These are phyloP conservation scores for Backusella morwellensis DNA, from an alignment of 192 early-diverging fungal species.

Conservation along the genomic window DNA sequence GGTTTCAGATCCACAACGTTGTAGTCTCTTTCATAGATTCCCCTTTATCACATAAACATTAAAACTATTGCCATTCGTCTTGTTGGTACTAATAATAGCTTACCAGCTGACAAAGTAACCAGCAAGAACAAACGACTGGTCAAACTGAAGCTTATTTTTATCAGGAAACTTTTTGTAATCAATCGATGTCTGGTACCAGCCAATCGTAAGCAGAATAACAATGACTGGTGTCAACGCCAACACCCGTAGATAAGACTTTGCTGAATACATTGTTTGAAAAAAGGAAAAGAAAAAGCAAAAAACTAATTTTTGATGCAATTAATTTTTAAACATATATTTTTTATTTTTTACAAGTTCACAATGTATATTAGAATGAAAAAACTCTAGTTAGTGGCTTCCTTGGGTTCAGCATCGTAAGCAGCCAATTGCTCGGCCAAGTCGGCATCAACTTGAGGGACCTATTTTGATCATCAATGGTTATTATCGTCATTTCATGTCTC, in stretches of 20 bases:
- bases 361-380: neutral
- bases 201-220: conserved; percentile 6
- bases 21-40: conserved; percentile 69
- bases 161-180: neutral
- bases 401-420: conserved; percentile 31
- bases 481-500: neutral
- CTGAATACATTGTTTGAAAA: neutral
- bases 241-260: neutral
- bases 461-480: neutral
- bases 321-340: neutral
- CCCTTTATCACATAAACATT: conserved; percentile 36
- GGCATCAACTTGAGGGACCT: conserved; percentile 27
- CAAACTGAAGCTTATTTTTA: neutral
- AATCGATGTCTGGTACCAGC: conserved; percentile 6
- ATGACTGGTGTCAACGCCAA: neutral
- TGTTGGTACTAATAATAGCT: neutral
- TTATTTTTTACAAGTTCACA: neutral
- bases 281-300: neutral
- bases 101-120: conserved; percentile 44
- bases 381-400: conserved; percentile 15
- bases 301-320: neutral
- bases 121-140: conserved; percentile 24
- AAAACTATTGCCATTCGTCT: no score
- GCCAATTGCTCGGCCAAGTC: conserved; percentile 32
- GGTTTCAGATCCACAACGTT: conserved; percentile 59